Conservation (phyloP, 306 rosid genomes). For the Phaseolus lunatus region DNA sequence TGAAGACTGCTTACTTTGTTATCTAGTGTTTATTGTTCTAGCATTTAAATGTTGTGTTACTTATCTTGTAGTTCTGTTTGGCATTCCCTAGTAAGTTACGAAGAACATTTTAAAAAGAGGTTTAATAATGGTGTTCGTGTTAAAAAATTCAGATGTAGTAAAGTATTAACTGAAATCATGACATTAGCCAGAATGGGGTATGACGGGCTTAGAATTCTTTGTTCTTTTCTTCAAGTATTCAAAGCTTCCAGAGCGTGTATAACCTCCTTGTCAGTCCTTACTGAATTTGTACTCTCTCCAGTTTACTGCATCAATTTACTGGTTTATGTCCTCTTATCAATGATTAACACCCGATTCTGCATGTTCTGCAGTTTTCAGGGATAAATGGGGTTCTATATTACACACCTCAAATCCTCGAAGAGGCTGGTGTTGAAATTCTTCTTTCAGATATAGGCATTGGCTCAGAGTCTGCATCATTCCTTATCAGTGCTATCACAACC, state of each 20-base stretch:
- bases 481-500: slow-evolving; percentile 80
- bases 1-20: neutral
- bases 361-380: slow-evolving; percentile 72
- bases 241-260: slow-evolving; percentile 12
- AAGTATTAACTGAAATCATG: slow-evolving; percentile 19
- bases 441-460: slow-evolving; percentile 68
- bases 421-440: slow-evolving; percentile 82
- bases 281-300: slow-evolving; percentile 10
- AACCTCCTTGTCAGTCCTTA: slow-evolving; percentile 4
- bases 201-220: neutral
- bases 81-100: slow-evolving; percentile 20
- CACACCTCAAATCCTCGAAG: slow-evolving; percentile 88
- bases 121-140: neutral
- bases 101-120: neutral
- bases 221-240: slow-evolving; percentile 1
- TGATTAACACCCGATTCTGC: slow-evolving; percentile 32
- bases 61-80: slow-evolving; percentile 6
- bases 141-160: slow-evolving; percentile 1
- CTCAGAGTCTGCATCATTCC: slow-evolving; percentile 72
- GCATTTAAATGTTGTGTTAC: neutral
- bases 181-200: slow-evolving; percentile 9
- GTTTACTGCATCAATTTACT: slow-evolving; percentile 16
- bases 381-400: slow-evolving; percentile 88
- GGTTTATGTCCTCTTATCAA: slow-evolving; percentile 15
- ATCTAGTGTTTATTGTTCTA: neutral